Conservation (phyloP, 169 alveolate species). For the Eimeria praecox region DNA sequence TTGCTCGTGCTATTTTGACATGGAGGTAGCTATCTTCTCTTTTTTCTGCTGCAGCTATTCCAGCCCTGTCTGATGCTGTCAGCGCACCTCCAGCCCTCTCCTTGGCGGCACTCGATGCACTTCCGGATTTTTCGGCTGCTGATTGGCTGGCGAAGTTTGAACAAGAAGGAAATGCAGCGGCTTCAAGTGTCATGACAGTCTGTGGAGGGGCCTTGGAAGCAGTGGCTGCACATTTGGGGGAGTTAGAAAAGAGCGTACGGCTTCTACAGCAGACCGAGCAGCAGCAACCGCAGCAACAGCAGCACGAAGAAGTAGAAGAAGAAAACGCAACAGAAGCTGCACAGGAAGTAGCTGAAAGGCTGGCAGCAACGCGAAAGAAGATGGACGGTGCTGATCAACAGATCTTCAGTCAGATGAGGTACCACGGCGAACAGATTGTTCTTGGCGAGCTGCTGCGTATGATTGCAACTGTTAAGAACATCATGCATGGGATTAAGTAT, state of each 20-base stretch:
- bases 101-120: background rate
- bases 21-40: background rate
- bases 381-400: constrained; percentile 37
- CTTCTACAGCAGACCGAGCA: background rate
- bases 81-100: background rate
- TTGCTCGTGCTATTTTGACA: background rate
- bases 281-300: constrained; percentile 15
- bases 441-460: constrained; percentile 16
- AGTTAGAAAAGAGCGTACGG: constrained; percentile 10
- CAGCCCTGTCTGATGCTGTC: background rate
- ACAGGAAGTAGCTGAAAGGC: background rate
- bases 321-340: background rate
- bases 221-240: background rate
- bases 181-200: constrained; percentile 4
- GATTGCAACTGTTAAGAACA: background rate
- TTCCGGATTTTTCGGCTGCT: constrained; percentile 51
- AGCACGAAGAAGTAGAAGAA: background rate
- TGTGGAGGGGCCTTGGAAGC: constrained; percentile 27
- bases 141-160: constrained; percentile 29
- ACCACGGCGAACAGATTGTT: background rate
- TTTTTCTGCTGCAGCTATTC: background rate
- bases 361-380: background rate
- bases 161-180: background rate
- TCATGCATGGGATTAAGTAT: constrained; percentile 6
- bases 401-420: background rate